Percentiles rank a stretch among this genome's conserved stretches.
Evolutionary conservation across 306 rosid genomes (phyloP).

Genomic region (Neltuma alba): DNA sequence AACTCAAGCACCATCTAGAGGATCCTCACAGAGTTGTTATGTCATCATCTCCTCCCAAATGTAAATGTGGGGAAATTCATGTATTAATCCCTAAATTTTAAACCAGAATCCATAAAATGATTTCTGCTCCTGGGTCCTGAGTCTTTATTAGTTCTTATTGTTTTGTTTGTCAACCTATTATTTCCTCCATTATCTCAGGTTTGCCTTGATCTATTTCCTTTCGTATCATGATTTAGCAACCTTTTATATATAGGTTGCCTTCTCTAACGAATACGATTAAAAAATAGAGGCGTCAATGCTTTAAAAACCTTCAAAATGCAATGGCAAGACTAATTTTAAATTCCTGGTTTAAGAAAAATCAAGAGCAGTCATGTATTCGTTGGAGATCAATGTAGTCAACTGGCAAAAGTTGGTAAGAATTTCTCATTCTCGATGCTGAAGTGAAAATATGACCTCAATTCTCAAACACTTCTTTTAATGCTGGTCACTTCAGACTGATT

Average conservation of each 20-base stretch:
- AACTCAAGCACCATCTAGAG: background rate
- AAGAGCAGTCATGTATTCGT: background rate
- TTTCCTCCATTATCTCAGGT: background rate
- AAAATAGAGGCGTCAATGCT: background rate
- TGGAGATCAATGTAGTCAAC: background rate
- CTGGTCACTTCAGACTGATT: too few relatives aligned
- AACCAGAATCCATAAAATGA: background rate
- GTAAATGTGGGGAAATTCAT: background rate
- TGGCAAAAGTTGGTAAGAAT: background rate
- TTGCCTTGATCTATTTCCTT: background rate
- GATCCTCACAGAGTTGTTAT: background rate
- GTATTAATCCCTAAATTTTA: background rate
- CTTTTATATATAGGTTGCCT: background rate
- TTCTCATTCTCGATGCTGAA: background rate
- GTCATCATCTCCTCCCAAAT: background rate
- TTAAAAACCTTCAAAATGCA: background rate
- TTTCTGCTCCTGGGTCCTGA: background rate
- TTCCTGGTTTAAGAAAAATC: background rate
- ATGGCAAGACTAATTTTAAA: background rate
- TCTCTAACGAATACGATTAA: background rate
- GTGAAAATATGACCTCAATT: slow-evolving; percentile 1
- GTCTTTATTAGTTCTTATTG: background rate
- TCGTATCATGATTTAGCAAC: background rate
- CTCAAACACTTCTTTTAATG: background rate
- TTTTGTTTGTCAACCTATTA: background rate